These are phyloP conservation scores for Moricandia moricandioides DNA, from an alignment of 345 rosid species.

Conservation along the genomic window DNA sequence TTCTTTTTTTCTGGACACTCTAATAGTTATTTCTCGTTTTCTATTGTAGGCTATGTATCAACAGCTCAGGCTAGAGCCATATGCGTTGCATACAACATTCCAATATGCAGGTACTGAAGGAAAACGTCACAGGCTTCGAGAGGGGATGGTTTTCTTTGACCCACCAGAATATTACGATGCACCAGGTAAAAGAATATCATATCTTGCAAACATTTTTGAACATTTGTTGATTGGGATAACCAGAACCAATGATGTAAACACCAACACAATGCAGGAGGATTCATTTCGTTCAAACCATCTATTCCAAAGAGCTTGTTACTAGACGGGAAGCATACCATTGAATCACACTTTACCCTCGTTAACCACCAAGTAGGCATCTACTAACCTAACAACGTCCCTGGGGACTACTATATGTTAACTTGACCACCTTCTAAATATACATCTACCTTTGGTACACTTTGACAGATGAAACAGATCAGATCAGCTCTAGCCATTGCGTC, in stretches of 20 bases:
- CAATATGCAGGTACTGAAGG: constrained; percentile 98
- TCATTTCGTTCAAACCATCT: constrained; percentile 80
- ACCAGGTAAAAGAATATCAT: constrained; percentile 51
- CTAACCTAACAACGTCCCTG: constrained; percentile 23
- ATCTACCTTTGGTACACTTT: constrained; percentile 26
- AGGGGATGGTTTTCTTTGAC: constrained; percentile 84
- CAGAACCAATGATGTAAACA: background rate
- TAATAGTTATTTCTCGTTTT: background rate
- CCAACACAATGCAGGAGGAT: constrained; percentile 67
- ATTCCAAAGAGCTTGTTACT: constrained; percentile 80
- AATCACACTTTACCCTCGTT: constrained; percentile 72
- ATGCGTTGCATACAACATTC: constrained; percentile 94
- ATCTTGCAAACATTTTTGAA: background rate
- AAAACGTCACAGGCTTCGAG: constrained; percentile 92
- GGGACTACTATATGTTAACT: constrained; percentile 14
- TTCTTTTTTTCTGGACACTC: background rate
- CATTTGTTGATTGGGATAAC: constrained; percentile 1
- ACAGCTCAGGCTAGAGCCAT: constrained; percentile 86
- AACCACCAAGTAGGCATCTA: constrained; percentile 74
- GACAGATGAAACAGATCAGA: constrained; percentile 89
- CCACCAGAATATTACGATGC: constrained; percentile 83
- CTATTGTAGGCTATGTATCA: constrained; percentile 74
- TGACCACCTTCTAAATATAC: constrained; percentile 16
- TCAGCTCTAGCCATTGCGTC: constrained; percentile 86
- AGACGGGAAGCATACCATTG: constrained; percentile 77